Conservation (phyloP, 768 basidiomycete genomes). For the Hydnomerulius pinastri region DNA sequence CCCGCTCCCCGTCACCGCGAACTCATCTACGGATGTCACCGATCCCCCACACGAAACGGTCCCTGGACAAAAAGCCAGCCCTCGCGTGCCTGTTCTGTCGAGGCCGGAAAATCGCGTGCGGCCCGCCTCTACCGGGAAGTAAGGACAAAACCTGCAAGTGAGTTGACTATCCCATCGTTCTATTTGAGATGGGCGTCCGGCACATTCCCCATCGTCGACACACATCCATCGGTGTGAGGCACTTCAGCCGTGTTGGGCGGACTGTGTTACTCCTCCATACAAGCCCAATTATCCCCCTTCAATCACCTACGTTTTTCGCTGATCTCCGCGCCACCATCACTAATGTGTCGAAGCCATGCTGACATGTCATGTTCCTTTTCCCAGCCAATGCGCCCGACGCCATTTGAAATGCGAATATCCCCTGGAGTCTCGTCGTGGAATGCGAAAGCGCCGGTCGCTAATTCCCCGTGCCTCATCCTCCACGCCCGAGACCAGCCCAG, state of each 20-base stretch:
- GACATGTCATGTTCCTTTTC: constrained; percentile 25
- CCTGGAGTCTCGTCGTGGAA: constrained; percentile 66
- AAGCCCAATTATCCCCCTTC: constrained; percentile 16
- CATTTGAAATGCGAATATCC: constrained; percentile 74
- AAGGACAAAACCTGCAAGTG: constrained; percentile 66
- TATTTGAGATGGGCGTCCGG: neutral
- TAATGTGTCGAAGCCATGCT: constrained; percentile 15
- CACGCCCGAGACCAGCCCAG: constrained; percentile 25
- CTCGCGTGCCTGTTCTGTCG: constrained; percentile 68
- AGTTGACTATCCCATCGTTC: constrained; percentile 31
- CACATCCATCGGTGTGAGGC: constrained; percentile 14
- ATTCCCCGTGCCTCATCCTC: constrained; percentile 31
- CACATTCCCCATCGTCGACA: constrained; percentile 8
- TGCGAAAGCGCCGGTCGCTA: constrained; percentile 48
- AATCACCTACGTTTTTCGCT: constrained; percentile 26
- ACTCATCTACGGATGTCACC: constrained; percentile 23
- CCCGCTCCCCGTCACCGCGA: constrained; percentile 30
- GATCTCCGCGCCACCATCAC: constrained; percentile 25
- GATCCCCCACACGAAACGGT: constrained; percentile 22
- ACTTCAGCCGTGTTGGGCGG: constrained; percentile 12
- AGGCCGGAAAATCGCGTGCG: constrained; percentile 70
- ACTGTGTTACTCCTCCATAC: neutral
- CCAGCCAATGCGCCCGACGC: constrained; percentile 72
- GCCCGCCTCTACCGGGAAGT: constrained; percentile 54
- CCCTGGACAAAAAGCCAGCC: constrained; percentile 54